Conservation (phyloP, 2,329 filamentous ascomycete species). For the Curvularia sp. region DNA sequence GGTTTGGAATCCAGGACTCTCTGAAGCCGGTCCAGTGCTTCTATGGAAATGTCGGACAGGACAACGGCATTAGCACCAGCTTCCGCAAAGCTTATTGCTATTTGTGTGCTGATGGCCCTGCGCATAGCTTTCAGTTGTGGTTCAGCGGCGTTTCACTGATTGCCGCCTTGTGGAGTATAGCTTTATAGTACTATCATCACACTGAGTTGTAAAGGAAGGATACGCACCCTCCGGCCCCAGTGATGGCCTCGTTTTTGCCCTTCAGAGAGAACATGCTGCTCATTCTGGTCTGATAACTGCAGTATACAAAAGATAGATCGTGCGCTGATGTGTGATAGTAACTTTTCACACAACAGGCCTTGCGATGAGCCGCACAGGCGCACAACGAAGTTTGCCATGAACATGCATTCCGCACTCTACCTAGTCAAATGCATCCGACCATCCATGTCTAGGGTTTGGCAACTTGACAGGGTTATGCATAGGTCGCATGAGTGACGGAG, state of each 20-base stretch:
- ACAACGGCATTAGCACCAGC: conserved; percentile 49
- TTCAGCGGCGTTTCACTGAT: conserved; percentile 3
- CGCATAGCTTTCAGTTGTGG: conserved; percentile 1
- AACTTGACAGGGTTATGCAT: background rate
- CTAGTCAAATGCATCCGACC: background rate
- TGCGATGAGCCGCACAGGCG: background rate
- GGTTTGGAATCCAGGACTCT: conserved; percentile 59
- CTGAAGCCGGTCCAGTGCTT: conserved; percentile 75
- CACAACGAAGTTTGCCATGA: background rate
- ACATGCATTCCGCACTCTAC: background rate
- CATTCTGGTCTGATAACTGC: background rate
- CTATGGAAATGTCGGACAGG: conserved; percentile 81
- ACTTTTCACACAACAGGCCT: background rate
- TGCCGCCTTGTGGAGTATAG: conserved; percentile 1
- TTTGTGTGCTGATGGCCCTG: conserved; percentile 4
- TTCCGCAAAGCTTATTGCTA: conserved; percentile 1
- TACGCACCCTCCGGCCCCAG: conserved; percentile 5
- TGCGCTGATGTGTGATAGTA: background rate
- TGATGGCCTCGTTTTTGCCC: conserved; percentile 5
- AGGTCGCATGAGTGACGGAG: background rate
- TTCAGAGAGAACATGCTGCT: conserved; percentile 5
- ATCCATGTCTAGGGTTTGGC: background rate
- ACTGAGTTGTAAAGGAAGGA: conserved; percentile 3
- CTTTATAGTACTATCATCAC: conserved; percentile 5
- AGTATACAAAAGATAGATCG: background rate